A percentile compares a stretch with the other conserved stretches of the same genome.
Conservation (phyloP, 129 eudicot genomes). For the Flaveria bidentis region DNA sequence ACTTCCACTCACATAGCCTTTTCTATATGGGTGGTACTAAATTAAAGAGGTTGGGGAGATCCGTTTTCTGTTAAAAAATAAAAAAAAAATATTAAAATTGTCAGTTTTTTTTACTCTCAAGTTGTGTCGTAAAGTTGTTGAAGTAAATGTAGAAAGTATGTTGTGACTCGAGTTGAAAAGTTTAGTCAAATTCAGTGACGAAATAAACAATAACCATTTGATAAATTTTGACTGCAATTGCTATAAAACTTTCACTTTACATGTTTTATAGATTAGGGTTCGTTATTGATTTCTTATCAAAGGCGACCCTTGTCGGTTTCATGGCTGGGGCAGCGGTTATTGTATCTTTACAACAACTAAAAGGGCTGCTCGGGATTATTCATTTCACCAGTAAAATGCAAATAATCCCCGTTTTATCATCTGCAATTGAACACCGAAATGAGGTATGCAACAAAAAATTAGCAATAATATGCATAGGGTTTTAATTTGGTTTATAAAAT, state of each 20-base stretch:
- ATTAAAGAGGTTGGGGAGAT: neutral
- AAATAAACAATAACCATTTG: neutral
- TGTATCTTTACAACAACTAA: slow-evolving; percentile 90
- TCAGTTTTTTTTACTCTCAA: neutral
- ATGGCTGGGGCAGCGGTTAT: slow-evolving; percentile 99
- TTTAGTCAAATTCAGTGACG: neutral
- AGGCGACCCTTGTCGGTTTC: slow-evolving; percentile 95
- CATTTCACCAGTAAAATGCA: slow-evolving; percentile 98
- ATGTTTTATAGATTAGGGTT: slow-evolving; percentile 77
- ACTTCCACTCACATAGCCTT: slow-evolving; percentile 18
- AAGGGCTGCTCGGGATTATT: slow-evolving; percentile 93
- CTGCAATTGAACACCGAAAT: slow-evolving; percentile 60
- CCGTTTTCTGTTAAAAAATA: neutral
- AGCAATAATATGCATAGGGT: neutral
- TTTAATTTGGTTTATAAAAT: neutral
- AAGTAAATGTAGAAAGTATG: neutral
- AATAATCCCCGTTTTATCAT: slow-evolving; percentile 73
- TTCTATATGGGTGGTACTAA: neutral
- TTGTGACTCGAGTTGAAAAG: neutral
- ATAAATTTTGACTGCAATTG: neutral
- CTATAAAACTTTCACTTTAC: neutral
- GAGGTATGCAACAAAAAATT: slow-evolving; percentile 49
- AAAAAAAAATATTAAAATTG: neutral
- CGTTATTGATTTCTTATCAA: slow-evolving; percentile 88
- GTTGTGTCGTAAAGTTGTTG: neutral